Percentiles rank a stretch among this genome's conserved stretches.
Evolutionary conservation across 257 asterid genomes (phyloP).

Genomic region (Nicotiana paniculata): DNA sequence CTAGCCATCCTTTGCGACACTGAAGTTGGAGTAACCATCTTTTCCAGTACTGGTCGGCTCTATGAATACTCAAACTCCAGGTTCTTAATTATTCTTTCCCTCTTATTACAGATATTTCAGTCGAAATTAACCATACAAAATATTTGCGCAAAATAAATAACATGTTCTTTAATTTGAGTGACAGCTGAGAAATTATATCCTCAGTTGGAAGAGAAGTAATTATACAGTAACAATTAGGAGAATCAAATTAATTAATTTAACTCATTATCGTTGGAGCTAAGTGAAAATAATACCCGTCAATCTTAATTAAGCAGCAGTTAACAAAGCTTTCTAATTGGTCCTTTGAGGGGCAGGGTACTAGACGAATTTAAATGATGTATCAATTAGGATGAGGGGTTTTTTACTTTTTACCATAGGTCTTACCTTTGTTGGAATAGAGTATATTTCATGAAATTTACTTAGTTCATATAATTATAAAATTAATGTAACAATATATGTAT

Average conservation of each 20-base stretch:
- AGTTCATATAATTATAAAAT: too few relatives aligned
- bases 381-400: not conserved
- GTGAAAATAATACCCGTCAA: not conserved
- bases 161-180: not conserved
- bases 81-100: not conserved
- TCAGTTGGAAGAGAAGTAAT: not conserved
- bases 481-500: too few relatives aligned
- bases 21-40: not conserved
- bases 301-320: not conserved
- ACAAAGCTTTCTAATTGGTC: not conserved
- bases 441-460: too few relatives aligned
- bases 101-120: too few relatives aligned
- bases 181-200: not conserved
- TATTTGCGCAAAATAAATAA: too few relatives aligned
- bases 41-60: not conserved
- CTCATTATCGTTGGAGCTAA: not conserved
- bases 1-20: not conserved
- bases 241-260: too few relatives aligned
- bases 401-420: too few relatives aligned
- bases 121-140: too few relatives aligned
- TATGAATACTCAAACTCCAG: not conserved
- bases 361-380: too few relatives aligned
- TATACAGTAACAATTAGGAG: not conserved
- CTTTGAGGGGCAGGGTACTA: too few relatives aligned
- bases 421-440: too few relatives aligned